Evolutionary conservation across 441 rosid genomes (phyloP), one percentile per base, ranked within the genome.

Genomic region (Adansonia madagascariensis): DNA sequence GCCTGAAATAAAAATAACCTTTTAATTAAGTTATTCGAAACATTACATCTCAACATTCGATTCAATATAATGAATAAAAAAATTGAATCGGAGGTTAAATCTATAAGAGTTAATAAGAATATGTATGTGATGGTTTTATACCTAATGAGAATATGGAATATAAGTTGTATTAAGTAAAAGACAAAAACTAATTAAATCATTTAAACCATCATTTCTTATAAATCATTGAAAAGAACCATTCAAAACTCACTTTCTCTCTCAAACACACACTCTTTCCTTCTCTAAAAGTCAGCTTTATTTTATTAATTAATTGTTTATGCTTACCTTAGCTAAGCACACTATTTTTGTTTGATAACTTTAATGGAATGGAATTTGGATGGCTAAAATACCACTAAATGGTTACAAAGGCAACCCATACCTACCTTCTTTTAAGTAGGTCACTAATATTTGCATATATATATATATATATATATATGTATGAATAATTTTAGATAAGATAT

Each of bases 391-490:
- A 71, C 65, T 66, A 76, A 66, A 59, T 61, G 52, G 50, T 44
- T 56, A 69, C 46, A 77, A 59, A 57, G 55, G 52, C 64, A 43
- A 8, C 24, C 27, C 53, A 53, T 75, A 41, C 35, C 72, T 63
- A 63, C n/a, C 57, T 53, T n/a, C 18, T 15, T 53, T n/a, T 15
- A 47, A 2, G 22, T 18, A 77, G 75, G 74, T 55, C 44, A 70
- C 69, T 31, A 76, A 53, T 70, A 20, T 49, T 65, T 64, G 9
- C 47, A 78, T 60, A 73, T 81, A 67, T 57, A 74, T 77, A 62
- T 68, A 53, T 76, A 20, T 43, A 43, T 43, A 43, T 43, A 43
- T 41, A 41, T 41, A 41, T 41, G 6, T 41, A 41, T 41, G 6
- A 4, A 35, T 35, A 35, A 35, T 35, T 35, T 35, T 35, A 4